Evolutionary conservation across 352 stramenopile species (phyloP).

Genomic region (Phytophthora pluvialis): DNA sequence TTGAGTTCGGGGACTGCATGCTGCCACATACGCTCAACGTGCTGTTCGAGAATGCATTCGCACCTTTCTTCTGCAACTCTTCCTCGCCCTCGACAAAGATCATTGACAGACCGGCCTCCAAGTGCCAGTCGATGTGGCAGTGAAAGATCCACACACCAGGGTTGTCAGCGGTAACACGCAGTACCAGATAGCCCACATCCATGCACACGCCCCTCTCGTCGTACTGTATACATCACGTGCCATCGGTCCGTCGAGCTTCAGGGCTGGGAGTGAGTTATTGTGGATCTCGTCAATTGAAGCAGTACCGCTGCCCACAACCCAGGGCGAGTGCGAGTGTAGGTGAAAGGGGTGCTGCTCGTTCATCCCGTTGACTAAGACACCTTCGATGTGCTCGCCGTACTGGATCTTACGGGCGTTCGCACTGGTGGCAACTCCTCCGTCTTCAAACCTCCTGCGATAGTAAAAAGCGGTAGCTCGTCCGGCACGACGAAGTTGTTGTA

Average conservation of each 20-base stretch:
- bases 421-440: slow-evolving; percentile 21
- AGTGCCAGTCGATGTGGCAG: slow-evolving; percentile 49
- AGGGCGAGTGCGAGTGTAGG: slow-evolving; percentile 36
- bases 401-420: slow-evolving; percentile 19
- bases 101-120: slow-evolving; percentile 38
- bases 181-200: slow-evolving; percentile 32
- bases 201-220: slow-evolving; percentile 24
- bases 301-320: slow-evolving; percentile 28
- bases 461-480: slow-evolving; percentile 26
- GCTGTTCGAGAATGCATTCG: neutral
- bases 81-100: slow-evolving; percentile 32
- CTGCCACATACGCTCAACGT: too few species aligned
- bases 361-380: slow-evolving; percentile 39
- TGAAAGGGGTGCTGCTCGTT: slow-evolving; percentile 49
- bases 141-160: slow-evolving; percentile 45
- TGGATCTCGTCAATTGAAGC: slow-evolving; percentile 22
- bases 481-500: slow-evolving; percentile 20
- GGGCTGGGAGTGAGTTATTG: slow-evolving; percentile 1
- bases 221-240: slow-evolving; percentile 34
- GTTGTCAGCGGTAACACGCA: slow-evolving; percentile 44
- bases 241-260: slow-evolving; percentile 31
- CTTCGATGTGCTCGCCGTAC: slow-evolving; percentile 38
- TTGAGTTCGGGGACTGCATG: too few species aligned
- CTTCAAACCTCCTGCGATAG: slow-evolving; percentile 25
- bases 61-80: slow-evolving; percentile 19